Base-by-base conservation (phyloP, 1,284 basidiomycete species). In the Lentinula novae-zelandiae region DNA sequence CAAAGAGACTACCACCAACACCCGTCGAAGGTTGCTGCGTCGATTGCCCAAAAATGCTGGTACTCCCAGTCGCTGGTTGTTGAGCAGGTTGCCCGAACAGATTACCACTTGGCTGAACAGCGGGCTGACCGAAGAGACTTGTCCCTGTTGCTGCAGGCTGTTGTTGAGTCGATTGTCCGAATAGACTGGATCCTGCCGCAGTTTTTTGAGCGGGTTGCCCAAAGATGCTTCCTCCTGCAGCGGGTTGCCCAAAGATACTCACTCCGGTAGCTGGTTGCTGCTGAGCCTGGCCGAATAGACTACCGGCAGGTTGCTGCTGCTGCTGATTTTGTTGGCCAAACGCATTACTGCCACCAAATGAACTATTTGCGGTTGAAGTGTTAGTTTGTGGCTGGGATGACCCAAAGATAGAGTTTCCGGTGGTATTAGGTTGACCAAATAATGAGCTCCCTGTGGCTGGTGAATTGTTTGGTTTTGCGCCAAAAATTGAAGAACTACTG, bases 401-500 rank as follows among this genome's bases (percentile, higher is more conserved):
- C 70, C 78, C 72, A 59, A 79, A 79, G 36, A 76, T 60, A 31
- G 74, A 69, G 60, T 62, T 34, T 63, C 58, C 62, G 44, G 68
- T 57, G 13, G 49, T 13, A 50, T 33, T 50, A 33, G 22, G 49
- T 22, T 50, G 49, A 15, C 49, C 49, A 33, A 50, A 50, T 27
- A 48, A 5, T 27, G 46, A 48, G 15, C 12, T 48, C 10, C 46
- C 46, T 7, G 67, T 64, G 15, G 44, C 44, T 9, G 44, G 44
- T 15, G 68, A 65, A 12, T 68, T 57, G n/a, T 48, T 50, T 20
- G 77, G 72, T 62, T 78, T 78, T 39, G 75, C 71, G 56, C 77
- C 75, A 69, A 79, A 80, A 46, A 75, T 76, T 22, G 78, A 69
- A 20, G 71, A 61, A 58, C 76, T 78, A 57, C 12, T 31, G 15